phyloP scores from a whole-genome alignment of 2,329 filamentous ascomycete genomes.

The Dothistroma septosporum region DNA sequence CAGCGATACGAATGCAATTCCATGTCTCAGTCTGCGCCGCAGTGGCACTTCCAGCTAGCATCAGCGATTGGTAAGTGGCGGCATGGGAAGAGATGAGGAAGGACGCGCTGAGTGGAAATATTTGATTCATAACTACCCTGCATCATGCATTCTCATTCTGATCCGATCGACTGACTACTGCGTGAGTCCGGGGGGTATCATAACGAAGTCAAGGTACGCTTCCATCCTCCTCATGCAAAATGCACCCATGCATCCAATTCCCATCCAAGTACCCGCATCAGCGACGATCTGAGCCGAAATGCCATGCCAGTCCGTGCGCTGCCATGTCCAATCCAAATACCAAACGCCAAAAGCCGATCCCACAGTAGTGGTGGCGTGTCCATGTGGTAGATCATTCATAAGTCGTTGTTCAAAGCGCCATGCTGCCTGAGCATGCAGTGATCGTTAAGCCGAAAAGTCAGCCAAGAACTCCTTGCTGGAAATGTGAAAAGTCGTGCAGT shows the following conservation, averaged over 20 bases:
- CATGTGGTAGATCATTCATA: not conserved
- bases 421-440: constrained; percentile 14
- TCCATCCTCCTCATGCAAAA: not conserved
- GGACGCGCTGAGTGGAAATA: too few relatives aligned
- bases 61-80: too few relatives aligned
- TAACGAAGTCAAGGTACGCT: constrained; percentile 3
- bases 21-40: too few relatives aligned
- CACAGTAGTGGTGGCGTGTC: not conserved
- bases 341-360: not conserved
- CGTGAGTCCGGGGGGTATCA: constrained; percentile 8
- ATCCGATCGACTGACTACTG: not conserved
- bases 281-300: constrained; percentile 11
- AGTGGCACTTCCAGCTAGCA: too few relatives aligned
- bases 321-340: not conserved
- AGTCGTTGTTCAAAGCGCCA: constrained; percentile 2
- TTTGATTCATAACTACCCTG: not conserved
- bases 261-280: constrained; percentile 2
- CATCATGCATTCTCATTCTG: not conserved
- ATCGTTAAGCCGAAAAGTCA: constrained; percentile 3
- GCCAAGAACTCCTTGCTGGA: constrained; percentile 5
- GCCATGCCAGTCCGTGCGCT: not conserved
- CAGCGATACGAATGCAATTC: too few relatives aligned
- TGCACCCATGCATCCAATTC: constrained; percentile 3
- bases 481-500: constrained; percentile 1
- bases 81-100: too few relatives aligned